These are phyloP conservation scores for Aspergillus aculeatinus DNA, from an alignment of 2,329 filamentous ascomycete genomes.

Conservation along the genomic window DNA sequence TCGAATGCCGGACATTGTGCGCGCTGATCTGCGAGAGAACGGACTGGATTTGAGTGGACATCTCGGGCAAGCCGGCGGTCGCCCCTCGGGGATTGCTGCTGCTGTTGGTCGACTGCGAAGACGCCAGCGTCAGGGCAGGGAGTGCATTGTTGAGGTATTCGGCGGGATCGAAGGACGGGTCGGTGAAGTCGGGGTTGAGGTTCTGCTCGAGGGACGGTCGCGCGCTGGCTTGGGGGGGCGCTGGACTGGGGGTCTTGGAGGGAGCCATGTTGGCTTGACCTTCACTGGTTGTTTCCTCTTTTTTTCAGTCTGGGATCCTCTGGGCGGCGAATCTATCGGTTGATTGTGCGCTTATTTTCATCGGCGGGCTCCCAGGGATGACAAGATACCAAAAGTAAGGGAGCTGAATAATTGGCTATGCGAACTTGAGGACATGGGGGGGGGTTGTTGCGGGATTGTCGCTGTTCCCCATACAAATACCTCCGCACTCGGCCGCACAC, in stretches of 20 bases:
- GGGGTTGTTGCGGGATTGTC: not conserved
- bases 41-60: conserved; percentile 77
- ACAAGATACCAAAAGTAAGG: not conserved
- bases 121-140: conserved; percentile 61
- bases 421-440: not conserved
- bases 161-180: conserved; percentile 75
- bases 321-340: not conserved
- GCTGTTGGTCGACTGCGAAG: conserved; percentile 31
- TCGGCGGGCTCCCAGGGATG: not conserved
- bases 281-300: not conserved
- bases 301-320: not conserved
- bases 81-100: conserved; percentile 22
- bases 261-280: conserved; percentile 10
- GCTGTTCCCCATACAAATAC: not conserved
- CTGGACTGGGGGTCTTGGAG: conserved; percentile 27
- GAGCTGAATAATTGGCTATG: not conserved
- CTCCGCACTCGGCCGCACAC: not conserved
- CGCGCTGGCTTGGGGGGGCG: conserved; percentile 34
- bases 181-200: conserved; percentile 68
- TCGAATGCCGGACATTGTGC: conserved; percentile 79
- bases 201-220: conserved; percentile 34
- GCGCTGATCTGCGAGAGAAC: conserved; percentile 85
- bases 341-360: not conserved
- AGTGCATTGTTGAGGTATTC: conserved; percentile 80
- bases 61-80: conserved; percentile 62